Conservation (phyloP, 768 basidiomycete species). For the Leccinum boreale region DNA sequence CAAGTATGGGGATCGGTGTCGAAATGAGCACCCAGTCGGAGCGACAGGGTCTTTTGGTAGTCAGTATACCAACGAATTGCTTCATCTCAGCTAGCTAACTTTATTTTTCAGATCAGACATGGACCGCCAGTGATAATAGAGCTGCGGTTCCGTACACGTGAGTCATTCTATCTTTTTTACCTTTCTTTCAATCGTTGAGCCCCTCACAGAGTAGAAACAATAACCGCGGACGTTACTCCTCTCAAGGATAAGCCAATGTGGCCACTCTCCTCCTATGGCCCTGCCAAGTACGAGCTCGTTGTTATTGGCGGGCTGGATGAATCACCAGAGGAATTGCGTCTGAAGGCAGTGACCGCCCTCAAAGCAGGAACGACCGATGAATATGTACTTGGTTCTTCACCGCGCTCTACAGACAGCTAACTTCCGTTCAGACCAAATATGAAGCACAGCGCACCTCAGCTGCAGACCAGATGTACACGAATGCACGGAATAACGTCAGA, state of each 20-base stretch:
- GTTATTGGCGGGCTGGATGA: slow-evolving; percentile 66
- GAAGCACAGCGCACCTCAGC: slow-evolving; percentile 53
- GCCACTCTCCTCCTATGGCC: slow-evolving; percentile 76
- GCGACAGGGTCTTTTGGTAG: slow-evolving; percentile 46
- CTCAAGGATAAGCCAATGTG: slow-evolving; percentile 69
- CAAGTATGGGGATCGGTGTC: slow-evolving; percentile 62
- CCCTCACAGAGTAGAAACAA: slow-evolving; percentile 50
- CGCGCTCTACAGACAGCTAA: background rate
- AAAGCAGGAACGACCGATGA: slow-evolving; percentile 52
- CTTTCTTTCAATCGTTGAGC: background rate
- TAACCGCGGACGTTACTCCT: slow-evolving; percentile 60
- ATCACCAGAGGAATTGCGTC: slow-evolving; percentile 75
- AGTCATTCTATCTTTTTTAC: slow-evolving; percentile 5
- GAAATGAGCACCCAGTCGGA: slow-evolving; percentile 56
- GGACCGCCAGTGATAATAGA: slow-evolving; percentile 34
- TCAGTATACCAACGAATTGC: slow-evolving; percentile 33
- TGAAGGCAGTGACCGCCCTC: slow-evolving; percentile 56
- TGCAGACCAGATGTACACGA: slow-evolving; percentile 49
- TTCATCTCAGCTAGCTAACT: slow-evolving; percentile 12
- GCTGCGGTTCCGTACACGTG: slow-evolving; percentile 39
- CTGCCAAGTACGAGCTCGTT: slow-evolving; percentile 69
- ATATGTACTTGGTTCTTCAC: slow-evolving; percentile 55
- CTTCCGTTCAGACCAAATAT: slow-evolving; percentile 44
- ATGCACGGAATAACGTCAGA: slow-evolving; percentile 45
- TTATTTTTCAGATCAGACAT: slow-evolving; percentile 36